These are phyloP conservation scores for Plasmodium fragile DNA, from an alignment of 169 alveolate genomes.

Conservation along the genomic window DNA sequence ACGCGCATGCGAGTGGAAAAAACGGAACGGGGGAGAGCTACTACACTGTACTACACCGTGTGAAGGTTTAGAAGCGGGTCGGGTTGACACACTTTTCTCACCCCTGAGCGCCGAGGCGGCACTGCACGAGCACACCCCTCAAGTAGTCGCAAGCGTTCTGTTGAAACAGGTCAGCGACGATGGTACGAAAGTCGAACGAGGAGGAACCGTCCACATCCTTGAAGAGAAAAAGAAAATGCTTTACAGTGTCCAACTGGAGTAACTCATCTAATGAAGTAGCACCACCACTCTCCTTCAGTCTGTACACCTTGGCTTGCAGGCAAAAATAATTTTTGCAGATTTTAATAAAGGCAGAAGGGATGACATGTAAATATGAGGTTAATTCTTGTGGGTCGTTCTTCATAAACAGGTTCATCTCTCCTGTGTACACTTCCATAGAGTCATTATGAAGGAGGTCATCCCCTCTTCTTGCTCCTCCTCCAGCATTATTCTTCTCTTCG, in stretches of 20 bases:
- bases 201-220: constrained; percentile 15
- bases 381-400: constrained; percentile 44
- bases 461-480: no score
- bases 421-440: constrained; percentile 6
- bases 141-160: constrained; percentile 37
- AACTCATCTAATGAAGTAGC: constrained; percentile 1
- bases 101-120: neutral
- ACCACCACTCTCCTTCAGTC: neutral
- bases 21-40: no score
- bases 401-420: constrained; percentile 72
- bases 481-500: neutral
- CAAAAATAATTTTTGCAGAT: constrained; percentile 40
- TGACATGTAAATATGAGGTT: constrained; percentile 27
- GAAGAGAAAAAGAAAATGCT: constrained; percentile 18
- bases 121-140: constrained; percentile 20
- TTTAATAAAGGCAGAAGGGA: constrained; percentile 19
- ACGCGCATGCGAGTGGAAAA: neutral
- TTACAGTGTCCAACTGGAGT: constrained; percentile 22
- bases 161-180: constrained; percentile 11
- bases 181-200: constrained; percentile 13
- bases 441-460: neutral
- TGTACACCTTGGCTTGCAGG: constrained; percentile 30
- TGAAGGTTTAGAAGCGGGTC: no score
- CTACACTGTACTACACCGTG: no score
- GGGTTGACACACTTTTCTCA: neutral